Evolutionary conservation across 768 basidiomycete genomes (phyloP), one percentile per base, ranked within the genome.

Genomic region (Ephemerocybe angulata): DNA sequence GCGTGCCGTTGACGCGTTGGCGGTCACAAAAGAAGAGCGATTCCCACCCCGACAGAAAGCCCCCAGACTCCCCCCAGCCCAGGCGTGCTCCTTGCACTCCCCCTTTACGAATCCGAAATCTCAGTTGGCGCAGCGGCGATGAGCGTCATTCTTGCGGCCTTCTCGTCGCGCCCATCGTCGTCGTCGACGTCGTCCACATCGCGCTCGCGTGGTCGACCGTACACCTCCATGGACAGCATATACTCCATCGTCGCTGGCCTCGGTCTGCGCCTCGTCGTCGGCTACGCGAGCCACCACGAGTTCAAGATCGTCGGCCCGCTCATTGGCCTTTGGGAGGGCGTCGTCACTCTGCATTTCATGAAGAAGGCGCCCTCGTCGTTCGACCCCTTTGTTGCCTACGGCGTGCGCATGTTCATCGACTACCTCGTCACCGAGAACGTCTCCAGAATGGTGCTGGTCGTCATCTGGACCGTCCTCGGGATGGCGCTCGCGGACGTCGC

Each of bases 291-390:
- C 54, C 69, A 76, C 56, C 69, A 79, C 55, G 78, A 80, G 65
- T 67, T 76, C 65, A 79, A 75, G 54, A 65, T 81, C 52, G 79
- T 76, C n/a, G 82, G 84, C 17, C 83, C 84, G 13, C 76, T 90
- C 54, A 74, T 91, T 51, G 89, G 88, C 7, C 72, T 90, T 19
- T 90, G 88, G 87, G 88, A 90, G 68, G 88, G 89, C 46, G 78
- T 87, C 24, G 82, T 89, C 33, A 74, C 88, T 53, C 80, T 83
- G 37, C 88, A 90, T 60, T 89, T 88, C 66, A 68, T 87, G 58
- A 79, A 78, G 57, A 86, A 86, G 65, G 78, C 77, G 68, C 86
- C 87, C 29, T 63, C 63, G 29, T 87, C 87, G 0, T 73, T 76
- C 53, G 88, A 90, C 67, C 88, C 87, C 7, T 88, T 84, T 67